Base-by-base conservation (phyloP, 805 yeast species). In the Lipomyces chichibuensis region DNA sequence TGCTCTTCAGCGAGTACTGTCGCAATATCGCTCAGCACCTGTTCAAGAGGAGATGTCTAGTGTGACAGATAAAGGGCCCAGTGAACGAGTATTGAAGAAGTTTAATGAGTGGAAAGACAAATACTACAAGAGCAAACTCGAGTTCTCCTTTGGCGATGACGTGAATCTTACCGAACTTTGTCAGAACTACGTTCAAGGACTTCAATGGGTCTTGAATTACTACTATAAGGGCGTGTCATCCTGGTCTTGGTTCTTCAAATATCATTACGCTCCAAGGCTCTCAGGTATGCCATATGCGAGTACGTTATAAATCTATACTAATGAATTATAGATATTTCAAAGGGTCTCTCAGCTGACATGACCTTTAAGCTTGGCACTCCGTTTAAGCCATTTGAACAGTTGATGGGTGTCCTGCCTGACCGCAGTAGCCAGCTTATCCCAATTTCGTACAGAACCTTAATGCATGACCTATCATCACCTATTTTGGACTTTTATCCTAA, bases 351-450 rank as follows among this genome's bases (percentile, higher is more conserved):
- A 13, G 75, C 69, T 27, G 84, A 87, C 59, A 84, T 85, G 63
- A 79, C 84, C 67, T 92, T 93, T 73, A 87, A 88, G 17, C 77
- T 82, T 71, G 93, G 96, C 6, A 77, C 76, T 3, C 99, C 99
- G 0, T 92, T 95, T 81, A 85, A 82, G 67, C 99, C 99, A 11
- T 94, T 91, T 78, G 94, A 95, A 77, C 99, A 95, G 80, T 84
- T 95, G 74, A 95, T 94, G 99, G 94, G 97, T 23, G 99, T 95
- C 27, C 82, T 95, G 71, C 99, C 99, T 0, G 97, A 94, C 27
- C 87, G 98, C 81, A 92, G 98, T 3, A 86, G 85, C 63, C 81
- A 83, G 57, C 84, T 95, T 72, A 87, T 95, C 75, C 98, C 99
- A 0, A 76, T 82, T 7, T 86, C 86, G 23, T 90, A 89, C 77